Percentiles rank a stretch among this genome's conserved stretches.
Conservation (phyloP, 805 yeast species). For the Candida nitratophila region DNA sequence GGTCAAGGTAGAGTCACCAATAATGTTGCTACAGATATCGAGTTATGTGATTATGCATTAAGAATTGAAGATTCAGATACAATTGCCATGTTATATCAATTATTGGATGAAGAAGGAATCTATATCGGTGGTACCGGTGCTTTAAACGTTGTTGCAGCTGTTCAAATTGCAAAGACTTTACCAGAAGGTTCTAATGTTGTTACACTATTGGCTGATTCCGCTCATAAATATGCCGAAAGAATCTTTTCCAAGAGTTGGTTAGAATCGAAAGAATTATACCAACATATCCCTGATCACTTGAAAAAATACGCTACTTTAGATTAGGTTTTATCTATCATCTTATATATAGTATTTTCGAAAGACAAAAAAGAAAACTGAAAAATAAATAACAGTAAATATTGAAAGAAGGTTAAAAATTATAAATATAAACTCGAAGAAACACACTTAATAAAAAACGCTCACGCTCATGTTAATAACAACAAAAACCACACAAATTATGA, state of each 20-base stretch:
- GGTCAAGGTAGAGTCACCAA: conserved; percentile 93
- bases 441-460: no score
- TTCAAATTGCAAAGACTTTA: conserved; percentile 60
- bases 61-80: conserved; percentile 73
- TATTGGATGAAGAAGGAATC: conserved; percentile 85
- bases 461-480: no score
- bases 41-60: conserved; percentile 71
- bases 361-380: no score
- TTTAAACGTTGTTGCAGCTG: conserved; percentile 85
- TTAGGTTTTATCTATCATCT: no score
- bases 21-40: conserved; percentile 68
- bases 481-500: no score
- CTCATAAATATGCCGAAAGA: conserved; percentile 81
- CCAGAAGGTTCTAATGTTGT: conserved; percentile 81
- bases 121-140: conserved; percentile 90
- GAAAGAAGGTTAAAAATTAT: no score
- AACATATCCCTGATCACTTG: conserved; percentile 62
- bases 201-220: conserved; percentile 85
- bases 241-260: conserved; percentile 77
- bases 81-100: conserved; percentile 74
- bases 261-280: conserved; percentile 56
- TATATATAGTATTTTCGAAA: no score
- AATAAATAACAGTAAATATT: no score
- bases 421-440: no score
- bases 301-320: conserved; percentile 56